Base-by-base conservation (phyloP, 169 alveolate species). In the Amoebophrya sp. region DNA sequence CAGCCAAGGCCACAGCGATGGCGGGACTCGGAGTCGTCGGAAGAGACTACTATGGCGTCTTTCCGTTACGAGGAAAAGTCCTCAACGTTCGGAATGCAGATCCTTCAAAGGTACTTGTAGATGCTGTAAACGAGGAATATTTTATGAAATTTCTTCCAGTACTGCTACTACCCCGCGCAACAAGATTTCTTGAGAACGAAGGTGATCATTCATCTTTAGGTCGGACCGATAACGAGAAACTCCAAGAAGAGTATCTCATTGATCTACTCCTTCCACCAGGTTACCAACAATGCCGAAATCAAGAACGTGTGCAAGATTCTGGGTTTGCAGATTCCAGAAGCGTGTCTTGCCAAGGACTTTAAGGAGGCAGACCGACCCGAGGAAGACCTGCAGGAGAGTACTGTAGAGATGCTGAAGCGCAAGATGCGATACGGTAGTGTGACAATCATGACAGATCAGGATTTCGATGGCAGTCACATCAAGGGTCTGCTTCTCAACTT, bases 361-460 rank as follows among this genome's bases (percentile, higher is more conserved):
- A 29, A 29, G 54, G 53, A 0, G 29, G n/a, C 90, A 94, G 91
- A 92, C 93, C n/a, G 94, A 94, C 93, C 94, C 97, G 29, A 96
- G 95, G 83, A 96, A 97, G 38, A 95, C 33, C 33, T 12, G 39
- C 3, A 1, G 12, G 83, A 65, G 83, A 26, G 39, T 10, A 6
- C 2, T 1, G 83, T 65, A 6, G 83, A 65, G 12, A 0, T 65
- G 33, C 83, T 65, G 83, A 65, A 65, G 33, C 18, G n/a, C 3
- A 65, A 65, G 83, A 65, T 99, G 77, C 94, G 99, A 89, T 99
- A 99, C 94, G 99, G 99, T 0, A 96, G 98, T 2, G 93, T 99
- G 6, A 97, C 98, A 99, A 97, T 99, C 33, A 99, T 99, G 99
- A 98, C 99, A 14, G 99, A 99, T 97, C 98, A 99, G 94, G 99